Base-by-base conservation (phyloP, 306 rosid species). In the Casuarina glauca region DNA sequence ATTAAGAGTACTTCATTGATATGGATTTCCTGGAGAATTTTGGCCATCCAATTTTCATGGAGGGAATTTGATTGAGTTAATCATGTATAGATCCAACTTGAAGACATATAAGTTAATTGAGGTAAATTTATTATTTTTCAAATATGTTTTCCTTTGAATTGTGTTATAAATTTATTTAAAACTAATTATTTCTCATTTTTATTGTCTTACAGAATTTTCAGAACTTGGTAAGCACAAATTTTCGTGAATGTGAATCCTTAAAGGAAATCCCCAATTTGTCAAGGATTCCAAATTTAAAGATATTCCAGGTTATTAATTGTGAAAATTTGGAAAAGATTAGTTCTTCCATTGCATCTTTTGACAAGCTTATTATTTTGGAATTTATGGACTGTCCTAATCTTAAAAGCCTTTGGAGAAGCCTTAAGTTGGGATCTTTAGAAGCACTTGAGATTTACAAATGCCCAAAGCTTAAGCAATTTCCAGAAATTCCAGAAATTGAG, bases 281-380 rank as follows among this genome's bases (percentile, higher is more conserved):
- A 32, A 61, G 61, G 13, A 69, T 74, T 58, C 82, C 84, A 78
- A 60, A 77, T 69, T 76, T 84, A 52, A 75, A 84, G 64, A 51
- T 12, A 2, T 78, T 80, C 53, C 20, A 32, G 61, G 69, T 84
- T 60, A 72, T 77, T 43, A 64, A 68, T 12, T 84, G 87, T 19
- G 41, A 41, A 74, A 84, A 64, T 66, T 81, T 84, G 12, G 70
- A 69, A 63, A 82, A 84, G 78, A 75, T 84, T 77, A 84, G 80
- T 20, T 43, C 16, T 51, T 80, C 80, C 51, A 61, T 84, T 35
- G 82, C 80, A 67, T 70, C 19, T 32, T 84, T 77, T 57, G 36
- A 52, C 15, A 84, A 80, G 36, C 75, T 84, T 80, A 72, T 45
- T n/a, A 52, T 15, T 36, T 39, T 84, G 76, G 46, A 46, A 38